Evolutionary conservation across 805 yeast genomes (phyloP).

Genomic region (Limtongozyma cylindracea): DNA sequence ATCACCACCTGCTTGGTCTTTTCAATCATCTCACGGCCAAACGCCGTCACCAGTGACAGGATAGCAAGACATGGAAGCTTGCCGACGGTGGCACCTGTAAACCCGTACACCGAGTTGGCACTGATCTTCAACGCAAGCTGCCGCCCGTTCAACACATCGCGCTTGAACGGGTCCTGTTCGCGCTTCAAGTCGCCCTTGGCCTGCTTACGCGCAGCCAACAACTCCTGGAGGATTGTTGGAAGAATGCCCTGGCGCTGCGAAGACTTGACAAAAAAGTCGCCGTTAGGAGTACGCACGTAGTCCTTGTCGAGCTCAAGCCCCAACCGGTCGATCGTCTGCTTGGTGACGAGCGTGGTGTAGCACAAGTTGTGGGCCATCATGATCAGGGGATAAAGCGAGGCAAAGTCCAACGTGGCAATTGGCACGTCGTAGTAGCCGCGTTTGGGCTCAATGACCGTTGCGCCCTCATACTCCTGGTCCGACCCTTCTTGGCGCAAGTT

Average conservation of each 20-base stretch:
- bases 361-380: constrained; percentile 98
- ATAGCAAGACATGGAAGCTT: constrained; percentile 91
- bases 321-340: constrained; percentile 38
- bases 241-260: constrained; percentile 56
- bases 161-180: constrained; percentile 84
- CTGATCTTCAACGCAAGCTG: constrained; percentile 90
- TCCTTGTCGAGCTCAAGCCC: constrained; percentile 45
- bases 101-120: constrained; percentile 96
- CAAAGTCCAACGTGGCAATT: constrained; percentile 93
- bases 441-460: constrained; percentile 91
- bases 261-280: constrained; percentile 67
- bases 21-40: constrained; percentile 94
- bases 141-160: constrained; percentile 89
- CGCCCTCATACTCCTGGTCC: constrained; percentile 93
- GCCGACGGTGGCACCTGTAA: constrained; percentile 97
- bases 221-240: constrained; percentile 78
- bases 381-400: constrained; percentile 90
- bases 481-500: constrained; percentile 65
- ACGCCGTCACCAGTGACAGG: constrained; percentile 86
- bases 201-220: constrained; percentile 73
- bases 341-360: constrained; percentile 68
- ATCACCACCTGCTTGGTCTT: constrained; percentile 72
- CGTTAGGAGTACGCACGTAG: constrained; percentile 73
- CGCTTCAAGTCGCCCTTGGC: constrained; percentile 79
- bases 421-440: constrained; percentile 95